Evolutionary conservation across 1,139 yeast species (phyloP).

Genomic region (Lodderomyces theae): DNA sequence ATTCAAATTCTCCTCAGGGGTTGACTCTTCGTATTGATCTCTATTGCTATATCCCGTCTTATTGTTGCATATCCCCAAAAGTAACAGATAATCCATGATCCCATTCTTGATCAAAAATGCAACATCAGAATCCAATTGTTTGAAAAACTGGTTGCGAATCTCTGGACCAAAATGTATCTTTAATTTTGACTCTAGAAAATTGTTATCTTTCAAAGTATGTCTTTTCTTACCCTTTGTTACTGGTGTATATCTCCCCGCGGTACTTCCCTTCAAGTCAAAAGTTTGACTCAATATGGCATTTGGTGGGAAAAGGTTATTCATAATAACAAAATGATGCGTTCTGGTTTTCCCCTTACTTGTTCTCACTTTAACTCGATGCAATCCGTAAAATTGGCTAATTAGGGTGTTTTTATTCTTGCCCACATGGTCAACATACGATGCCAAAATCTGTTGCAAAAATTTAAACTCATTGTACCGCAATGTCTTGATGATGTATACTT

Average conservation of each 20-base stretch:
- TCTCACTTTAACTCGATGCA: conserved; percentile 90
- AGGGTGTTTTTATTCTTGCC: conserved; percentile 83
- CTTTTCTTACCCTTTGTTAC: conserved; percentile 22
- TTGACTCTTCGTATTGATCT: conserved; percentile 42
- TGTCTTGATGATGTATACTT: conserved; percentile 90
- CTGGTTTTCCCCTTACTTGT: conserved; percentile 47
- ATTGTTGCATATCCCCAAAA: conserved; percentile 83
- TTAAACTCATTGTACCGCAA: conserved; percentile 92
- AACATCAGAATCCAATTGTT: conserved; percentile 77
- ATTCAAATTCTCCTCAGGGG: conserved; percentile 49
- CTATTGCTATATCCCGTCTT: conserved; percentile 52
- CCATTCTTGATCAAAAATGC: conserved; percentile 66
- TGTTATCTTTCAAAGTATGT: conserved; percentile 73
- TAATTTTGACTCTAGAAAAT: conserved; percentile 73
- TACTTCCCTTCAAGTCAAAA: conserved; percentile 91
- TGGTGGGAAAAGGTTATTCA: conserved; percentile 97
- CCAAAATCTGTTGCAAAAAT: conserved; percentile 70
- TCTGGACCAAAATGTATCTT: conserved; percentile 69
- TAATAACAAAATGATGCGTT: conserved; percentile 89
- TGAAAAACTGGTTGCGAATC: conserved; percentile 56
- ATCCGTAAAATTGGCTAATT: conserved; percentile 90
- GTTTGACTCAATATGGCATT: conserved; percentile 83
- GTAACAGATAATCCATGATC: conserved; percentile 92
- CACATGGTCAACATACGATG: conserved; percentile 79
- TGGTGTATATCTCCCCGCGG: conserved; percentile 72